Evolutionary conservation across 2,329 filamentous ascomycete species (phyloP).

Genomic region (Diaporthe aspalathi): DNA sequence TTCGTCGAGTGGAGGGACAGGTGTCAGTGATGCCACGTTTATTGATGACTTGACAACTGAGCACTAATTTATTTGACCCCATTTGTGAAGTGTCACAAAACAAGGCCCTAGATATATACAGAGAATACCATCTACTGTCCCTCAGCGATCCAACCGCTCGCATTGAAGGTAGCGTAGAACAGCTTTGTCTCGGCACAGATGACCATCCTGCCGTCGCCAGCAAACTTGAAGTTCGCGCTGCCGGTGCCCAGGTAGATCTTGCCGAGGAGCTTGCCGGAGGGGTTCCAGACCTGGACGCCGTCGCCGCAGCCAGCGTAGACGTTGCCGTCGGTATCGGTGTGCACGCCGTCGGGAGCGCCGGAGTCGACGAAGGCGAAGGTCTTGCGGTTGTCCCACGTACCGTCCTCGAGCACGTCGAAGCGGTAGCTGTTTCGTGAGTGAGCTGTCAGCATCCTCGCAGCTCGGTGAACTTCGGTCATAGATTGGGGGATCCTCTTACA

Average conservation of each 20-base stretch:
- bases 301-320: constrained; percentile 65
- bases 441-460: not conserved
- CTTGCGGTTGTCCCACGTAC: constrained; percentile 57
- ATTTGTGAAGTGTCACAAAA: not conserved
- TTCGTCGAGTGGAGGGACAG: not conserved
- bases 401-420: constrained; percentile 55
- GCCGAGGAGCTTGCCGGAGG: constrained; percentile 60
- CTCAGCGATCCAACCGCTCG: constrained; percentile 27
- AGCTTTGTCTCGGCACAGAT: constrained; percentile 55
- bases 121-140: constrained; percentile 4
- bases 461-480: not conserved
- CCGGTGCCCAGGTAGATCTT: constrained; percentile 66
- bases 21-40: not conserved
- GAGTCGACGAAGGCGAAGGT: constrained; percentile 65
- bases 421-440: constrained; percentile 50
- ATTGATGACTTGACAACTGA: not conserved
- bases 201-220: constrained; percentile 54
- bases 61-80: not conserved
- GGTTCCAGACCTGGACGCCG: constrained; percentile 62
- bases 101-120: not conserved
- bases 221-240: constrained; percentile 62
- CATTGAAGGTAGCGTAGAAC: constrained; percentile 52
- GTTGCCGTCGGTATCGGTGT: constrained; percentile 65
- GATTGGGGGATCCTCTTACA: constrained; percentile 53
- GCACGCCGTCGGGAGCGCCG: constrained; percentile 69